Conservation (phyloP, 805 yeast genomes). For the Torulaspora gathmanii region DNA sequence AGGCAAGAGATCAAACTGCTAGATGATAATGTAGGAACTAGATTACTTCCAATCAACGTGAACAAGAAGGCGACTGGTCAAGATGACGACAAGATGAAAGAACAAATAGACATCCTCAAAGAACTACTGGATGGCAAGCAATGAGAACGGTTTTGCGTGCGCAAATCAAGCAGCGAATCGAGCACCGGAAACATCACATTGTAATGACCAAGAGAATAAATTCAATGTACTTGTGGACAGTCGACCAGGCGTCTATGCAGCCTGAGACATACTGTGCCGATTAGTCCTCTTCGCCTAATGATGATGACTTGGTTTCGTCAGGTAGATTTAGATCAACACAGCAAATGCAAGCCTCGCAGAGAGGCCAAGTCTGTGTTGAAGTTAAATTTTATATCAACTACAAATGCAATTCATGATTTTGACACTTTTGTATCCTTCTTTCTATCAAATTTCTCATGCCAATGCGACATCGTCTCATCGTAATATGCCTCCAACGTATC, state of each 20-base stretch:
- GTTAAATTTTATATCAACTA: neutral
- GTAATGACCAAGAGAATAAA: too few relatives aligned
- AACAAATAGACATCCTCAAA: slow-evolving; percentile 23
- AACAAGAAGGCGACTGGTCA: slow-evolving; percentile 34
- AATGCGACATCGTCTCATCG: slow-evolving; percentile 16
- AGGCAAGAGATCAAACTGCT: slow-evolving; percentile 28
- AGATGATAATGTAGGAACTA: slow-evolving; percentile 31
- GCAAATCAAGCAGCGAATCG: too few relatives aligned
- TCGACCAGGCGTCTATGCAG: too few relatives aligned
- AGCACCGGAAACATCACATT: too few relatives aligned
- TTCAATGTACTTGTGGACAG: too few relatives aligned
- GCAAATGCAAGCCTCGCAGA: too few relatives aligned
- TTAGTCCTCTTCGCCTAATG: too few relatives aligned
- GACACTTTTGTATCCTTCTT: slow-evolving; percentile 10
- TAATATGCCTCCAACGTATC: slow-evolving; percentile 17
- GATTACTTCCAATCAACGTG: slow-evolving; percentile 31
- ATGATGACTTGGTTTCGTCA: too few relatives aligned
- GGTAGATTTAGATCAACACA: too few relatives aligned
- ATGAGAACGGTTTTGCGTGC: neutral
- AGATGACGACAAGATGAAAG: slow-evolving; percentile 32
- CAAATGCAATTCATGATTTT: neutral
- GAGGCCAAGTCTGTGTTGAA: too few relatives aligned
- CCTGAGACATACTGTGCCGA: too few relatives aligned
- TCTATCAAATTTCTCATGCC: slow-evolving; percentile 28
- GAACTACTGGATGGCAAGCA: slow-evolving; percentile 6